Conservation (phyloP, 768 basidiomycete genomes). For the Thelephora aurantiotincta region DNA sequence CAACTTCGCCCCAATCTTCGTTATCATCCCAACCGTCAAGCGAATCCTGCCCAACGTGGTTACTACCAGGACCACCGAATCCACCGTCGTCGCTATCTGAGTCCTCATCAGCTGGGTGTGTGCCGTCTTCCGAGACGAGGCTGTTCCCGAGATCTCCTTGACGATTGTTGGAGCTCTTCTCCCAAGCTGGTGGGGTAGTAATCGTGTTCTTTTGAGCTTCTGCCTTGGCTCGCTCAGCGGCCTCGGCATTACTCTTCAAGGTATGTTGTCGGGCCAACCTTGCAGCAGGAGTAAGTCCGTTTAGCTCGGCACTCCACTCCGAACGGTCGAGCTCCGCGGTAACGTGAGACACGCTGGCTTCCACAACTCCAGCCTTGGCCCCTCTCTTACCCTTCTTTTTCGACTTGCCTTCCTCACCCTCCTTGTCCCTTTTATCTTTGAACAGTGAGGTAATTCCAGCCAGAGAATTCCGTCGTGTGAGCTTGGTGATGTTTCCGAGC, state of each 20-base stretch:
- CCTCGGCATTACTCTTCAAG: slow-evolving; percentile 74
- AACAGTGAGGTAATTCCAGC: slow-evolving; percentile 88
- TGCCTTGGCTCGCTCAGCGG: slow-evolving; percentile 50
- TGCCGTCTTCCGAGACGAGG: slow-evolving; percentile 51
- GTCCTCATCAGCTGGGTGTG: slow-evolving; percentile 50
- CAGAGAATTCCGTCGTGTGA: slow-evolving; percentile 78
- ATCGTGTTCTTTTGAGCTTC: slow-evolving; percentile 38
- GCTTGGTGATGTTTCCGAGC: slow-evolving; percentile 80
- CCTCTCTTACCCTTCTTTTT: slow-evolving; percentile 31
- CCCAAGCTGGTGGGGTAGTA: slow-evolving; percentile 52
- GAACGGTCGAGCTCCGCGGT: slow-evolving; percentile 73
- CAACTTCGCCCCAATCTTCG: slow-evolving; percentile 61
- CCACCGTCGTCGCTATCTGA: slow-evolving; percentile 32
- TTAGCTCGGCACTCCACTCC: slow-evolving; percentile 53
- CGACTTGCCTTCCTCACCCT: slow-evolving; percentile 26
- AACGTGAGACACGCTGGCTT: slow-evolving; percentile 66
- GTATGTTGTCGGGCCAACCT: slow-evolving; percentile 86
- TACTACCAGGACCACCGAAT: slow-evolving; percentile 33
- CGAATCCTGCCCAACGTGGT: slow-evolving; percentile 20
- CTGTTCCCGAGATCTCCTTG: slow-evolving; percentile 31
- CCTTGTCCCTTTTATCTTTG: slow-evolving; percentile 60
- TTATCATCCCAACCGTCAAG: slow-evolving; percentile 64
- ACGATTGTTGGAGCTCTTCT: slow-evolving; percentile 62
- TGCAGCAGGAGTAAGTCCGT: slow-evolving; percentile 80
- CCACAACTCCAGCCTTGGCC: slow-evolving; percentile 49